Conservation (phyloP, 2,329 filamentous ascomycete genomes). For the Parascedosporium putredinis region DNA sequence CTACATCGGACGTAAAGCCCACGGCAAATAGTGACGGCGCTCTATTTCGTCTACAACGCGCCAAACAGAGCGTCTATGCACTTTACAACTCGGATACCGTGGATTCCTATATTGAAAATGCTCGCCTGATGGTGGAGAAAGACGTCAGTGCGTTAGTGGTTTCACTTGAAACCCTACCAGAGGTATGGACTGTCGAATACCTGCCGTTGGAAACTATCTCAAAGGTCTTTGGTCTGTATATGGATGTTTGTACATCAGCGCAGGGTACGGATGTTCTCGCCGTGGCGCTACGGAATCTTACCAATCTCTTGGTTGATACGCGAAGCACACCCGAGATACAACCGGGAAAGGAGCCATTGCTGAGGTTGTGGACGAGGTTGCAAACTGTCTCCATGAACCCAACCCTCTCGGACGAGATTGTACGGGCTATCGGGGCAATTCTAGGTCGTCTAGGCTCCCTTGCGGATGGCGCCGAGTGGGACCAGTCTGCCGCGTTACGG, state of each 20-base stretch:
- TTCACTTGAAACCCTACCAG: conserved; percentile 23
- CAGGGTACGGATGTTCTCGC: conserved; percentile 34
- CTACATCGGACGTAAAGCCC: neutral
- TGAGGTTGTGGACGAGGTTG: conserved; percentile 28
- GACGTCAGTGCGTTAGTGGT: conserved; percentile 20
- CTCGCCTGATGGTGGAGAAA: neutral
- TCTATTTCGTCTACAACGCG: conserved; percentile 28
- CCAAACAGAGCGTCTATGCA: conserved; percentile 26
- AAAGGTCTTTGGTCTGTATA: conserved; percentile 31
- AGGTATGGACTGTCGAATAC: conserved; percentile 19
- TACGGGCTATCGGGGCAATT: conserved; percentile 36
- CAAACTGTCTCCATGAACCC: conserved; percentile 32
- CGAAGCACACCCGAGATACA: conserved; percentile 18
- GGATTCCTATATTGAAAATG: conserved; percentile 7
- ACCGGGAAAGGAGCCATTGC: conserved; percentile 12
- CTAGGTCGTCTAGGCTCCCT: conserved; percentile 23
- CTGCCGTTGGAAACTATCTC: conserved; percentile 16
- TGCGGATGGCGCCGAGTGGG: conserved; percentile 1
- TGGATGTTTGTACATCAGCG: conserved; percentile 27
- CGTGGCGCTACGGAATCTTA: conserved; percentile 36
- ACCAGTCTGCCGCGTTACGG: conserved; percentile 12
- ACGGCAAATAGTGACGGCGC: conserved; percentile 16
- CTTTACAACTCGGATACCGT: conserved; percentile 11
- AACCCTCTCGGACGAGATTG: conserved; percentile 36
- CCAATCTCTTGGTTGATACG: conserved; percentile 30